Evolutionary conservation across 169 alveolate genomes (phyloP), one percentile per base, ranked within the genome.

Genomic region (Fabrea salina): DNA sequence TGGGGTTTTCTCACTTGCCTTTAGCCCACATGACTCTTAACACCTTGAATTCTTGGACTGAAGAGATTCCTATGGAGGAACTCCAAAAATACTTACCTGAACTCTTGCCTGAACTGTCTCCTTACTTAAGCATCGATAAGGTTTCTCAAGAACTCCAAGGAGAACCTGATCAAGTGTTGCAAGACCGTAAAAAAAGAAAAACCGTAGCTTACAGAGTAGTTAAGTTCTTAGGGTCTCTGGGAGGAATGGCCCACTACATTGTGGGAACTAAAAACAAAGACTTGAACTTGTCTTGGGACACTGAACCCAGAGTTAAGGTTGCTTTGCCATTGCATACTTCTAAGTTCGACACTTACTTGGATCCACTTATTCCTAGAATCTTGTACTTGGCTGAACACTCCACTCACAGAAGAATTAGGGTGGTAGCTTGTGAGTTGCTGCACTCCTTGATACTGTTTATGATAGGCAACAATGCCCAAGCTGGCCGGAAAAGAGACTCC

Each of bases 391-490:
- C 89, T 33, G 83, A 85, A 49, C 79, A 87, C 39, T 80, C 91
- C 19, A 82, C 76, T 68, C 86, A 89, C 37, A 77, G 83, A 83
- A 91, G 87, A 44, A 83, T 77, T 56, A 87, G 83, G 70, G 79
- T 84, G 61, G 84, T 80, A 25, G 77, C 94, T 68, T 89, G 93
- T 37, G 95, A 90, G 64, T 67, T 90, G 56, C 66, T 90, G 39
- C 95, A 90, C 74, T 77, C 95, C 2, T 54, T 87, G 37, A 72
- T 90, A 19, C 77, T 90, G 30, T 90, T 78, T 43, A 90, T 87
- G 72, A 83, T 87, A 30, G 95, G 95, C 4, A 90, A 87, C 70
- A 87, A 86, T 49, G 80, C 91, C 0, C 82, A 82, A 59, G 82
- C 75, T 64, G 59, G 72, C 47, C 84, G 50, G 16, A 61, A 64